phyloP scores from a whole-genome alignment of 306 rosid species.

The Malus sylvestris region DNA sequence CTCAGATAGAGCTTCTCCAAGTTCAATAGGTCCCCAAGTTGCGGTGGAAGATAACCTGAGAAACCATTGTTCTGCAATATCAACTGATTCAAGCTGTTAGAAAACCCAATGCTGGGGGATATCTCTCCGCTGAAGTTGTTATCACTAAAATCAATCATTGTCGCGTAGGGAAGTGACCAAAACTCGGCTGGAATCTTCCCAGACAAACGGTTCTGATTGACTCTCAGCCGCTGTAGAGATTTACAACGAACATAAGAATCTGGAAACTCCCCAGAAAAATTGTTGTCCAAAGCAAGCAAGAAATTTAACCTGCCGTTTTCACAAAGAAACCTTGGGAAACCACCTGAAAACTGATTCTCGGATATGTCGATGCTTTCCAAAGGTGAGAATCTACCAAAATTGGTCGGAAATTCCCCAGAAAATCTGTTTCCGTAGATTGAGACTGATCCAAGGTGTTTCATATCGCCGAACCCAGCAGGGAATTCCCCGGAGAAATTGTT shows the following conservation, averaged over 20 bases:
- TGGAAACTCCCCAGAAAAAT: conserved; percentile 70
- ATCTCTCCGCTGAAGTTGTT: conserved; percentile 62
- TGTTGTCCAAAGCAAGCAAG: conserved; percentile 83
- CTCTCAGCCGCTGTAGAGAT: conserved; percentile 64
- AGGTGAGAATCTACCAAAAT: conserved; percentile 61
- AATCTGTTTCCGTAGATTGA: conserved; percentile 69
- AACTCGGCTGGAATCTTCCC: conserved; percentile 60
- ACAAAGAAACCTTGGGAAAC: conserved; percentile 80
- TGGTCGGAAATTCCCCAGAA: conserved; percentile 57
- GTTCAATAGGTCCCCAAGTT: conserved; percentile 60
- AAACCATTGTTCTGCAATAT: conserved; percentile 54
- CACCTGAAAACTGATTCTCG: conserved; percentile 82
- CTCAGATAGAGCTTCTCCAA: conserved; percentile 71
- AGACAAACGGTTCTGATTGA: conserved; percentile 52
- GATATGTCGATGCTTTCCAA: conserved; percentile 85
- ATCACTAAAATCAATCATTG: conserved; percentile 70
- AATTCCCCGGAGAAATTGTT: conserved; percentile 75
- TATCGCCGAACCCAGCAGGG: conserved; percentile 77
- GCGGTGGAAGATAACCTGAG: conserved; percentile 69
- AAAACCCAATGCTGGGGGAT: conserved; percentile 49
- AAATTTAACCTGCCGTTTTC: conserved; percentile 42
- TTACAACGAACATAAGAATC: conserved; percentile 60
- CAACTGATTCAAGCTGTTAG: conserved; percentile 59
- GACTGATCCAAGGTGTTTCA: conserved; percentile 57
- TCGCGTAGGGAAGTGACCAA: conserved; percentile 73